Conservation (phyloP, 2,329 filamentous ascomycete species). For the Tricladium varicosporioides region DNA sequence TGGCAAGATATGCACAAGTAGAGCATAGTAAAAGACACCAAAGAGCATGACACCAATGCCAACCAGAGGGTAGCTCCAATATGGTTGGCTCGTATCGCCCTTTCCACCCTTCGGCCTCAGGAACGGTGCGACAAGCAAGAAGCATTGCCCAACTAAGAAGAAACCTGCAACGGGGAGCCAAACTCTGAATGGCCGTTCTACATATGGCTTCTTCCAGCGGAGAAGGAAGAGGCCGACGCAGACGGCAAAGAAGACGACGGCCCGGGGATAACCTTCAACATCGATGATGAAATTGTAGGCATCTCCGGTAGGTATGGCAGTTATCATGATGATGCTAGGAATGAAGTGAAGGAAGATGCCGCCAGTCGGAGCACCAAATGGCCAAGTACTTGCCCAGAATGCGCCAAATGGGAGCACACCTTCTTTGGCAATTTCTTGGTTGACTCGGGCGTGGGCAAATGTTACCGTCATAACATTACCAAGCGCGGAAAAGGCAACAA, state of each 20-base stretch:
- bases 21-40: no score
- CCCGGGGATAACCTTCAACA: conserved; percentile 34
- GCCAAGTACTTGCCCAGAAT: conserved; percentile 27
- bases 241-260: conserved; percentile 39
- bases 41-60: no score
- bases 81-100: no score
- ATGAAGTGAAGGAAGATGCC: neutral
- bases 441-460: conserved; percentile 47
- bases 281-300: conserved; percentile 32
- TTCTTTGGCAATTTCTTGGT: conserved; percentile 45
- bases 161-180: conserved; percentile 27
- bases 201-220: neutral
- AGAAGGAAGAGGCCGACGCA: neutral
- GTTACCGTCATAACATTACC: conserved; percentile 47
- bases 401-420: conserved; percentile 42
- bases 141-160: no score
- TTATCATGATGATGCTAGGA: conserved; percentile 46
- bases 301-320: conserved; percentile 42
- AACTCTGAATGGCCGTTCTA: conserved; percentile 7
- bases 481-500: conserved; percentile 37
- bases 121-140: no score
- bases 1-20: no score
- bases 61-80: no score
- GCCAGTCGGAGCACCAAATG: neutral
- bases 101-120: no score